Base-by-base conservation (phyloP, 2,329 filamentous ascomycete genomes). In the Trichophaea hybrida region DNA sequence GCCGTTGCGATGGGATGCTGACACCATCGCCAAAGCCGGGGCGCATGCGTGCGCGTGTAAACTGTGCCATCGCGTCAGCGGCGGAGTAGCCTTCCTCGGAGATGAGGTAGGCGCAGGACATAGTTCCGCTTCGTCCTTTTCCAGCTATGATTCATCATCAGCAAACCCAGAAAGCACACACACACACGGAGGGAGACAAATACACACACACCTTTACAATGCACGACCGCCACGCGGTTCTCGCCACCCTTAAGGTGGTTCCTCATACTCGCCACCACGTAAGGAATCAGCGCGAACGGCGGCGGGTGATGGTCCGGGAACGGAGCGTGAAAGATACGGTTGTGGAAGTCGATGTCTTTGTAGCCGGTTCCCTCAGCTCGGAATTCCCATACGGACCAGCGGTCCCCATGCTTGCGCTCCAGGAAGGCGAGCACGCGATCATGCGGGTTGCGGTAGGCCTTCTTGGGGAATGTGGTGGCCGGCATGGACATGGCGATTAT, bases 351-450 rank as follows among this genome's bases (percentile, higher is more conserved):
- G 15, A 83, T 80, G 70, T 98, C 93, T 0, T 89, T 89, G 69
- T 98, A 98, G 1, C 93, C 93, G 0, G 93, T 96, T 4, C 93
- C 93, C 72, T 98, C 93, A 38, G 89, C 93, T 50, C 93, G 84
- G 68, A 98, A 98, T 74, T 98, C 93, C 88, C 91, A 98, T 69
- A 98, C 95, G 2, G 85, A 83, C 93, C 93, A 98, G 64, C 93
- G 76, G 32, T 82, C 74, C 33, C 80, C 84, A 73, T 98, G 93
- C 69, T 89, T 88, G 49, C 78, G 75, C 73, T 97, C 88, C 64
- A 98, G 83, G 71, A 91, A 98, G 65, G 81, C 80, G 61, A 97
- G 88, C 24, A 98, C 81, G 43, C 84, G 80, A 69, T 94, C 85
- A 54, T 95, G 83, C 0, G 91, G 91, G 70, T 95, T 98, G 69